Evolutionary conservation across 2,329 filamentous ascomycete species (phyloP).

Genomic region (Camillea tinctor): DNA sequence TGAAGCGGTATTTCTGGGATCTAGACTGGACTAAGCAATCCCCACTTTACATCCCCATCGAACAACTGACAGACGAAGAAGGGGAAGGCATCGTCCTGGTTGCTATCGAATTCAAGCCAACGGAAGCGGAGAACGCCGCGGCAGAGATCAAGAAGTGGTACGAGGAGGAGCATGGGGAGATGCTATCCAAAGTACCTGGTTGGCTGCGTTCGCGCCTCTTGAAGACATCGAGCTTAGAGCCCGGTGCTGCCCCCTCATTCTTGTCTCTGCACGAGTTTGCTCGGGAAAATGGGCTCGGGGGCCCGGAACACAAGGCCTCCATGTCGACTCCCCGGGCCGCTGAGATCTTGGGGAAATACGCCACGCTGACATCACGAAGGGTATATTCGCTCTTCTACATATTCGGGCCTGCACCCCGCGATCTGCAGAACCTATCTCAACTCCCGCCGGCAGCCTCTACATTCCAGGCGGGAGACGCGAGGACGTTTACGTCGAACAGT

Average conservation of each 20-base stretch:
- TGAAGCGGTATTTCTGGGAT: conserved; percentile 71
- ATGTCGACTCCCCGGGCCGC: conserved; percentile 61
- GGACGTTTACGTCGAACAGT: conserved; percentile 54
- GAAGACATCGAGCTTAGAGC: conserved; percentile 60
- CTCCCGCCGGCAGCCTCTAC: conserved; percentile 44
- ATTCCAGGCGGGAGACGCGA: conserved; percentile 55
- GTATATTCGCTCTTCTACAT: conserved; percentile 74
- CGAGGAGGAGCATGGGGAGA: conserved; percentile 68
- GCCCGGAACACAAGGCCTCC: conserved; percentile 62
- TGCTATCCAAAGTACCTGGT: conserved; percentile 72
- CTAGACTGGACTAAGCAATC: conserved; percentile 56
- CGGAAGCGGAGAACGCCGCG: conserved; percentile 49
- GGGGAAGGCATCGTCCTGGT: conserved; percentile 61
- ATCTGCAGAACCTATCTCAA: conserved; percentile 57
- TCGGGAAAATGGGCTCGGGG: conserved; percentile 63
- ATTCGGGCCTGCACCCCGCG: conserved; percentile 72
- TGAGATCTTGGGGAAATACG: conserved; percentile 57
- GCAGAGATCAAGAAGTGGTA: conserved; percentile 66
- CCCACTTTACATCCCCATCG: conserved; percentile 57
- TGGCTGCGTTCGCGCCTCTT: conserved; percentile 75
- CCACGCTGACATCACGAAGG: conserved; percentile 56
- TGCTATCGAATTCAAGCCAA: conserved; percentile 57
- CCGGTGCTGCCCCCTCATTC: conserved; percentile 53
- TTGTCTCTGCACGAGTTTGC: conserved; percentile 73
- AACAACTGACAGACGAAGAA: conserved; percentile 58